Evolutionary conservation across 805 yeast genomes (phyloP), one percentile per base, ranked within the genome.

Genomic region (Saccharomyces eubayanus): DNA sequence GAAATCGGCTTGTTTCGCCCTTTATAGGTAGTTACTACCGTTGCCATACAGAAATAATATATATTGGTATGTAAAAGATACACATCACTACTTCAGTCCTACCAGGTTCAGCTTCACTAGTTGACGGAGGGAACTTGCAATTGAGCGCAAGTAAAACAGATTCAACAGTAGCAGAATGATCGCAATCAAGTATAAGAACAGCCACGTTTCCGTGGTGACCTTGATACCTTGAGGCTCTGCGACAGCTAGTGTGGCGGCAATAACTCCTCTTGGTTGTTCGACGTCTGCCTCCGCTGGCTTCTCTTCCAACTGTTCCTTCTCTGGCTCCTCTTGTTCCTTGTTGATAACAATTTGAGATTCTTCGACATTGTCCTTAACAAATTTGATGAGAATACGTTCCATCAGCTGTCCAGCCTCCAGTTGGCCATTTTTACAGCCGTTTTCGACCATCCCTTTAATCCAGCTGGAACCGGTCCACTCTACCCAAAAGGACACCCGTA

Each of bases 381-480:
- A 62, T 11, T 62, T 59, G n/a, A 60, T 46, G 5, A 74, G 28
- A 5, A 68, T 51, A 12, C 61, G 58, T 1, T 69, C 53, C 52
- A 87, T 69, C 10, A 75, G 78, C 50, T 74, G 76, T 11, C 87
- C 79, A 2, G 83, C 84, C 5, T 80, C 77, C 48, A 77, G 74
- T 67, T 90, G 97, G 0, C 99, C 99, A 31, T 83, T 81, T 48
- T 77, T 72, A 12, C 96, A 84, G 53, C 91, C 91, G 57, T 83
- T 85, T 65, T 94, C 98, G 57, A 94, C 86, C 52, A 96, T 83
- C 12, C 87, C 79, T 67, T 89, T 91, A 63, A 94, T 81, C 97
- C 97, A 94, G 55, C 96, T 86, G 51, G 85, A 79, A 2, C 94
- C 96, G 0, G 86, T 81, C 99, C 99, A 94, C 48, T 87, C 85